Conservation (phyloP, 208 protist species). For the Crithidia bombi region DNA sequence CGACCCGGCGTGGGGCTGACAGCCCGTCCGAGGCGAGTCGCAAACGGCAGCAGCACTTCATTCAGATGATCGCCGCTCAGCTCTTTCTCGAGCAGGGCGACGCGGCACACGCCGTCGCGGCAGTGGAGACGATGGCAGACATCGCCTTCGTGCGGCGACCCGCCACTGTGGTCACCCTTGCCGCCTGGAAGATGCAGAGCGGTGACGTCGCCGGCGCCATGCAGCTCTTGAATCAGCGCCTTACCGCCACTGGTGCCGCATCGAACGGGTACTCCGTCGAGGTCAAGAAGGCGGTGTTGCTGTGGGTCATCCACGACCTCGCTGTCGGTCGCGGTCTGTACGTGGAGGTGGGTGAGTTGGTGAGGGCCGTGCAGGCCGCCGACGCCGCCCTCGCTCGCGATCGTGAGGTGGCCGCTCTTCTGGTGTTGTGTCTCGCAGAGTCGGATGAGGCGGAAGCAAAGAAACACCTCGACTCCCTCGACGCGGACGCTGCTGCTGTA, state of each 20-base stretch:
- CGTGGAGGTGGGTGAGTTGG: conserved; percentile 46
- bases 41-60: conserved; percentile 25
- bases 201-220: conserved; percentile 36
- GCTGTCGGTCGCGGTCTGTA: conserved; percentile 36
- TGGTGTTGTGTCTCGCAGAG: conserved; percentile 61
- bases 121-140: conserved; percentile 41
- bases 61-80: conserved; percentile 69
- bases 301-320: conserved; percentile 74
- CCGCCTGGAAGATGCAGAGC: conserved; percentile 66
- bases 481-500: conserved; percentile 18
- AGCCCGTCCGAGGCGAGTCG: conserved; percentile 10
- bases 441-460: conserved; percentile 51
- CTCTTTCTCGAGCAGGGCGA: conserved; percentile 81
- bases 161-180: conserved; percentile 54
- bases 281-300: conserved; percentile 48
- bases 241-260: conserved; percentile 11
- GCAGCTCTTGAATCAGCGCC: conserved; percentile 40
- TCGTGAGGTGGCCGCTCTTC: conserved; percentile 53
- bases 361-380: conserved; percentile 40
- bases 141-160: conserved; percentile 44
- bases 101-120: conserved; percentile 50
- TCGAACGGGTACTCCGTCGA: not conserved
- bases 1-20: conserved; percentile 8
- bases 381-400: conserved; percentile 40
- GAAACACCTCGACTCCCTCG: conserved; percentile 14